Evolutionary conservation across 805 yeast genomes (phyloP), one percentile per base, ranked within the genome.

Genomic region (Priceomyces haplophilus): DNA sequence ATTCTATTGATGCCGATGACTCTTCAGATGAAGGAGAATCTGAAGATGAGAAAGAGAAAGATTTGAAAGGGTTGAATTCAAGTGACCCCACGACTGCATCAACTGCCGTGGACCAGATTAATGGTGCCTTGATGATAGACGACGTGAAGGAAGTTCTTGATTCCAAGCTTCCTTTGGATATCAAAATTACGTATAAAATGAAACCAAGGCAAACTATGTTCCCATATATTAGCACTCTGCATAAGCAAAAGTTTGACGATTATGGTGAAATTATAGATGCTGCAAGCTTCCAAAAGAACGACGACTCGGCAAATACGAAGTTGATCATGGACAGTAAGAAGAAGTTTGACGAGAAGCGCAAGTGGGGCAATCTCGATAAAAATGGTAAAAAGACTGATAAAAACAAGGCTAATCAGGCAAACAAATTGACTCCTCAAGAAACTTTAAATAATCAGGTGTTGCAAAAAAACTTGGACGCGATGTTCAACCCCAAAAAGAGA

Each of bases 231-330:
- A 75, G 77, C 1, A 49, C 50, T 19, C 47, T 56, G 6, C 75
- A 72, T 37, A 78, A 79, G 51, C 67, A 76, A 18, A 79, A 85
- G 50, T 67, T 74, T 37, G 98, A 93, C 57, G 97, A 91, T 50
- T 93, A 91, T 60, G 99, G 99, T 23, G 83, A 80, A 43, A 64
- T 82, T 1, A 81, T 90, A 16, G 82, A 83, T 47, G 75, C 75
- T 34, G 77, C 79, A 30, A 84, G 83, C 51, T 85, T 82, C 54
- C 75, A 72, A 48, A 73, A 73, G 42, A 68, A 71, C 37, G 86
- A 80, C 49, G 83, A 79, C 51, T 65, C 57, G 17, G 56, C 62
- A 27, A 65, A 65, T 45, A 58, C 51, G 18, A 62, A 64, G 47
- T 60, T 65, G 27, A 65, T 65, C 34, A 49, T 61, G 45, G 70